These are phyloP conservation scores for Calonectria henricotiae DNA, from an alignment of 2,329 filamentous ascomycete species.

Conservation along the genomic window DNA sequence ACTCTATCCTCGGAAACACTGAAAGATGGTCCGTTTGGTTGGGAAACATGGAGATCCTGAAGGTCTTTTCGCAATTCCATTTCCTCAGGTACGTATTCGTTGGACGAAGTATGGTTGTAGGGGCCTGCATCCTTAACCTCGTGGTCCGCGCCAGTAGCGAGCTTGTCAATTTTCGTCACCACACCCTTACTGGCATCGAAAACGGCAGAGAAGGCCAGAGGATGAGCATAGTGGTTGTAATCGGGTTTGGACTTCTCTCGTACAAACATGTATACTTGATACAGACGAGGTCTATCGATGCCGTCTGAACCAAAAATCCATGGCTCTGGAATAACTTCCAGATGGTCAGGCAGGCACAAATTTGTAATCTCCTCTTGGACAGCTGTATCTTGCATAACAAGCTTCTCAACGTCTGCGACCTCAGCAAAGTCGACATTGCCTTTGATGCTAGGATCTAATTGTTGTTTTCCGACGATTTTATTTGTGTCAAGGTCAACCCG, in stretches of 20 bases:
- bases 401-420: slow-evolving; percentile 30
- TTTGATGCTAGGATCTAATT: slow-evolving; percentile 10
- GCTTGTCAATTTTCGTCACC: slow-evolving; percentile 16
- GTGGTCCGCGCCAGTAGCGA: slow-evolving; percentile 20
- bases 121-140: neutral
- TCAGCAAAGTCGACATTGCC: slow-evolving; percentile 33
- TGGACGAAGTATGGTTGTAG: slow-evolving; percentile 10
- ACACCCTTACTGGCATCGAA: slow-evolving; percentile 19
- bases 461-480: slow-evolving; percentile 3
- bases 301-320: slow-evolving; percentile 37
- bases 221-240: slow-evolving; percentile 35
- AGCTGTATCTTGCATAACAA: slow-evolving; percentile 28
- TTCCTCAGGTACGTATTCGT: slow-evolving; percentile 31
- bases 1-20: slow-evolving; percentile 30
- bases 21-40: slow-evolving; percentile 34
- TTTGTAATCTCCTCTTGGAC: slow-evolving; percentile 33
- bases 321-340: slow-evolving; percentile 33
- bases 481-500: slow-evolving; percentile 27
- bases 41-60: slow-evolving; percentile 19
- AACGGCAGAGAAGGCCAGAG: slow-evolving; percentile 29
- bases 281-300: slow-evolving; percentile 23
- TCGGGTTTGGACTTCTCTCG: slow-evolving; percentile 36
- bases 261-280: slow-evolving; percentile 37
- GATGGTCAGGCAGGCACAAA: slow-evolving; percentile 23
- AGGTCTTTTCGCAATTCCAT: slow-evolving; percentile 25